Conservation (phyloP, 1,139 yeast species). For the Pichia kudriavzevii region DNA sequence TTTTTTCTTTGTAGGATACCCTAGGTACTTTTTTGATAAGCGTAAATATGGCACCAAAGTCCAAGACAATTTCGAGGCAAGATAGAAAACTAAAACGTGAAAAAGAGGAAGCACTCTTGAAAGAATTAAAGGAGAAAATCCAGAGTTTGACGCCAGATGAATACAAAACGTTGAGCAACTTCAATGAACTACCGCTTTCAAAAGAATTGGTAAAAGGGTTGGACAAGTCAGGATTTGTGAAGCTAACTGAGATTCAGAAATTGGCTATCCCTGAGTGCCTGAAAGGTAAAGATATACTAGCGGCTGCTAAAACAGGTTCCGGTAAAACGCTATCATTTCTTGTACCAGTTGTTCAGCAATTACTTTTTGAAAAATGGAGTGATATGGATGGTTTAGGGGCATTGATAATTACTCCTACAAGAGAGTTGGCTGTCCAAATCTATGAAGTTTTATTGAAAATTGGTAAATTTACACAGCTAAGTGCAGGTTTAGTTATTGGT, state of each 20-base stretch:
- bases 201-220: constrained; percentile 62
- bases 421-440: constrained; percentile 91
- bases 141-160: constrained; percentile 42
- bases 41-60: constrained; percentile 33
- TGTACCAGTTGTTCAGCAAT: constrained; percentile 71
- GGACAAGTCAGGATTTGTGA: constrained; percentile 60
- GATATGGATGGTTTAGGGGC: constrained; percentile 93
- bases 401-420: constrained; percentile 81
- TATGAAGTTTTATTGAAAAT: constrained; percentile 83
- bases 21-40: neutral
- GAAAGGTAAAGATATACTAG: constrained; percentile 77
- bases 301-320: constrained; percentile 94
- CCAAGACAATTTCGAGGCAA: constrained; percentile 30
- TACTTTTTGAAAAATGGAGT: constrained; percentile 71
- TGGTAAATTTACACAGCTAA: constrained; percentile 71
- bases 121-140: constrained; percentile 39
- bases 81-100: constrained; percentile 35
- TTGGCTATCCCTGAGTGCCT: constrained; percentile 71
- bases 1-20: no score
- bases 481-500: constrained; percentile 95
- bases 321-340: constrained; percentile 93
- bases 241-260: constrained; percentile 80
- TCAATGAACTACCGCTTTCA: constrained; percentile 68
- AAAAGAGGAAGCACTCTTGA: constrained; percentile 40
- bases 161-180: constrained; percentile 18